These are phyloP conservation scores for Trichoderma arundinaceum DNA, from an alignment of 2,329 filamentous ascomycete genomes.

Conservation along the genomic window DNA sequence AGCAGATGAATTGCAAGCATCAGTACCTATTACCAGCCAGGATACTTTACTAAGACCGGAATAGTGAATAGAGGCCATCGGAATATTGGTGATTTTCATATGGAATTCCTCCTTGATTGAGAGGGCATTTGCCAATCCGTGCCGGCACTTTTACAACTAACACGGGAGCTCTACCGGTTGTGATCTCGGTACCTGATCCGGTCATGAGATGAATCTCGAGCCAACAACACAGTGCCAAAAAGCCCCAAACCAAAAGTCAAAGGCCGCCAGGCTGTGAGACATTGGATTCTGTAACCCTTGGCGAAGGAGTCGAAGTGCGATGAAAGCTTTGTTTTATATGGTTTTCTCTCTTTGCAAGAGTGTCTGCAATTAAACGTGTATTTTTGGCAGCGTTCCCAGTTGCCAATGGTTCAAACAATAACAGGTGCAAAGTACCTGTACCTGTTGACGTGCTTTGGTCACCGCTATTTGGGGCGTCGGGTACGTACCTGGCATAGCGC, in stretches of 20 bases:
- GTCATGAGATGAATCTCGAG: not conserved
- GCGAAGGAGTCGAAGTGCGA: not conserved
- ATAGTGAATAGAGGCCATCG: not conserved
- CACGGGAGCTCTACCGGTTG: not conserved
- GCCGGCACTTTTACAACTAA: not conserved
- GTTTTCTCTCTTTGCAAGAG: not conserved
- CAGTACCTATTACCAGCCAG: not conserved
- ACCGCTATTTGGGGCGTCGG: not conserved
- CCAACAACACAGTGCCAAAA: constrained; percentile 1
- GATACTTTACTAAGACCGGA: not conserved
- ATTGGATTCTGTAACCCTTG: not conserved
- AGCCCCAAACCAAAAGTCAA: not conserved
- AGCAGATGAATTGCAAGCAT: not conserved
- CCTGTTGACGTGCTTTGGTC: not conserved
- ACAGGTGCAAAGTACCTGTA: not conserved
- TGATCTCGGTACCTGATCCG: not conserved
- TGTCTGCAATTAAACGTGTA: too few relatives aligned
- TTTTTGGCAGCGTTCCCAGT: not conserved
- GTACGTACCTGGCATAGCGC: constrained; percentile 5
- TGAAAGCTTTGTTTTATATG: not conserved
- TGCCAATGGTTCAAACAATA: not conserved
- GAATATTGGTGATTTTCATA: not conserved
- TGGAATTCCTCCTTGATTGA: not conserved
- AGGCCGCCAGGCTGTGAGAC: not conserved
- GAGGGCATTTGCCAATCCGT: not conserved